Base-by-base conservation (phyloP, 371 early-diverging fungal genomes). In the Blakeslea trispora region DNA sequence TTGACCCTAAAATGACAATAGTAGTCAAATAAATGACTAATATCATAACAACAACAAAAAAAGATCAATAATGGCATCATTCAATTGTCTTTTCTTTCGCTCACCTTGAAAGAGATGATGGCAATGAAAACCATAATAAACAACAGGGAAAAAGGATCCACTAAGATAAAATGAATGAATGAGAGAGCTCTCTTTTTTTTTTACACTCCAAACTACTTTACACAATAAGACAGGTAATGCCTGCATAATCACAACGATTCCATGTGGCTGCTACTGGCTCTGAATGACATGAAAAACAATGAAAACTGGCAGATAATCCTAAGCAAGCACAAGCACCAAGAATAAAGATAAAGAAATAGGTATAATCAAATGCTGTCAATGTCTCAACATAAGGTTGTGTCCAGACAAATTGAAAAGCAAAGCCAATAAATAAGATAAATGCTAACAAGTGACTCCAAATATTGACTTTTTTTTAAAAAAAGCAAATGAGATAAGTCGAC, bases 241-340 rank as follows among this genome's bases (percentile, higher is more conserved):
- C 97, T 40, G 91, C 87, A 83, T 94, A 97, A 71, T 96, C 97
- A 55, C 92, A 92, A 53, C 90, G 84, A 68, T 91, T 91, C 90
- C 91, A 92, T 8, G 41, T 50, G 15, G 67, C 61, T 49, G 78
- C 68, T 13, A 91, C 91, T 19, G 63, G 63, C 50, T 86, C 82
- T 50, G 95, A 95, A 69, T 96, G 96, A 61, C 93, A 94, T n/a
- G 83, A 77, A 49, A 92, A 89, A 34, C 89, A 79, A 69, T 97
- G 97, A 63, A 90, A 97, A 24, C 77, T 66, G 1, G 91, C 84
- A 28, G 93, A 92, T 49, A 90, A 79, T 2, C 85, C 86, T 49
- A 97, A 78, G 66, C 96, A 96, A 7, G 74, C 56, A 48, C 88
- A 79, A 6, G 94, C 92, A 32, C 89, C 88, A 1, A 65, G 55